Evolutionary conservation across 148 eudicot species (phyloP).

Genomic region (Diospyros lotus): DNA sequence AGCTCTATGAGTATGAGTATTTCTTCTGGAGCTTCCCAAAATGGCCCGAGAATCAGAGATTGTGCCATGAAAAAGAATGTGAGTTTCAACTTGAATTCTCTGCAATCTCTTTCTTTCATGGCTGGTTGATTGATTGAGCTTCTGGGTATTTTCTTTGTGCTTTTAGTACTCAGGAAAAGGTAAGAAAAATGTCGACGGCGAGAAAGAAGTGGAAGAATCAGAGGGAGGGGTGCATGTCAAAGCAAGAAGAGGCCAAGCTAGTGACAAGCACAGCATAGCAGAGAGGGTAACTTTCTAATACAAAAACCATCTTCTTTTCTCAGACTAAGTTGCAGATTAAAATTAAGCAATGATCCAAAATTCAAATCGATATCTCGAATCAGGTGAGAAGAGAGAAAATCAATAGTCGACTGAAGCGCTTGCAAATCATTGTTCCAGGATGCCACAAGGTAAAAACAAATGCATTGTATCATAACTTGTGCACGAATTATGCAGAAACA

Average conservation of each 20-base stretch:
- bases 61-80: not conserved
- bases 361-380: not conserved
- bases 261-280: not conserved
- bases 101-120: not conserved
- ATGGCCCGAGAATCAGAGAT: not conserved
- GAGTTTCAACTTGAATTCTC: not conserved
- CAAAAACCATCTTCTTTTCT: no score
- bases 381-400: slow-evolving; percentile 8
- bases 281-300: not conserved
- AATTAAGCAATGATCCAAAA: not conserved
- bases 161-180: slow-evolving; percentile 5
- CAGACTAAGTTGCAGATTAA: not conserved
- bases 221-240: not conserved
- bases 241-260: slow-evolving; percentile 10
- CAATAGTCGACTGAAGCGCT: not conserved
- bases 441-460: slow-evolving; percentile 1
- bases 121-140: not conserved
- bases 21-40: not conserved
- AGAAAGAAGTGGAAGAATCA: not conserved
- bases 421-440: slow-evolving; percentile 7
- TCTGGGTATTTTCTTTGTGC: not conserved
- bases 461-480: no score
- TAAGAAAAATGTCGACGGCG: not conserved
- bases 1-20: not conserved
- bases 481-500: not conserved